A percentile compares a stretch with the other conserved stretches of the same genome.
These are phyloP conservation scores for Solanum pinnatisectum DNA, from an alignment of 257 asterid species.

Conservation along the genomic window DNA sequence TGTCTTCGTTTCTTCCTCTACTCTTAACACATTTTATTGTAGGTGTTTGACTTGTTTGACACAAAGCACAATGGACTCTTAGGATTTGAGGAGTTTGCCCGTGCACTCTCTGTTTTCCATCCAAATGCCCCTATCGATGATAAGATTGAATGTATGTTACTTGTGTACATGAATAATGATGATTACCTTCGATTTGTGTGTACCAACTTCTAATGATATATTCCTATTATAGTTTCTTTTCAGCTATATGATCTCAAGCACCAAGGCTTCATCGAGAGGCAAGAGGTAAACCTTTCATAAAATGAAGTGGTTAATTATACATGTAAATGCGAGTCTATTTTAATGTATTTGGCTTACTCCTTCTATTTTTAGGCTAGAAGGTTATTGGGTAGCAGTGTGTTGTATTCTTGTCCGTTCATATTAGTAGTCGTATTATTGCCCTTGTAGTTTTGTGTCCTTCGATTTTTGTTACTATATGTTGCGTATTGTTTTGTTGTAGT, in stretches of 20 bases:
- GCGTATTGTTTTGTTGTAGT: too few species aligned
- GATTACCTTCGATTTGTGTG: background rate
- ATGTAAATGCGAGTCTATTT: background rate
- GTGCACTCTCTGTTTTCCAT: constrained; percentile 78
- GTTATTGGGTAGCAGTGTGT: too few species aligned
- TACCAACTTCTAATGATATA: background rate
- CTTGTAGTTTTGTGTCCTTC: too few species aligned
- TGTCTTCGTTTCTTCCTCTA: background rate
- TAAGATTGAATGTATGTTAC: constrained; percentile 62
- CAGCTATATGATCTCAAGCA: constrained; percentile 99
- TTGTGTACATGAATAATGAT: background rate
- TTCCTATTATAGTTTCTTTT: constrained; percentile 63
- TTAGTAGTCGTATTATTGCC: too few species aligned
- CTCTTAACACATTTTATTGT: background rate
- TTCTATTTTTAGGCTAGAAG: background rate
- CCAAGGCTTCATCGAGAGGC: constrained; percentile 97
- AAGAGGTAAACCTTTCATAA: constrained; percentile 51
- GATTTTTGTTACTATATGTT: too few species aligned
- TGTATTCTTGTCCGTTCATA: too few species aligned
- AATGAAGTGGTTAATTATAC: background rate
- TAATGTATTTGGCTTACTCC: background rate
- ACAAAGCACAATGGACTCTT: constrained; percentile 67
- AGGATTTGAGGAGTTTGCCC: constrained; percentile 81
- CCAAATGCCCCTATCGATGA: constrained; percentile 74
- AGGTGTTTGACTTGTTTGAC: constrained; percentile 83